Percentiles rank a stretch among this genome's conserved stretches.
phyloP scores from a whole-genome alignment of 352 stramenopile genomes.

The Globisporangium cederbergense region DNA sequence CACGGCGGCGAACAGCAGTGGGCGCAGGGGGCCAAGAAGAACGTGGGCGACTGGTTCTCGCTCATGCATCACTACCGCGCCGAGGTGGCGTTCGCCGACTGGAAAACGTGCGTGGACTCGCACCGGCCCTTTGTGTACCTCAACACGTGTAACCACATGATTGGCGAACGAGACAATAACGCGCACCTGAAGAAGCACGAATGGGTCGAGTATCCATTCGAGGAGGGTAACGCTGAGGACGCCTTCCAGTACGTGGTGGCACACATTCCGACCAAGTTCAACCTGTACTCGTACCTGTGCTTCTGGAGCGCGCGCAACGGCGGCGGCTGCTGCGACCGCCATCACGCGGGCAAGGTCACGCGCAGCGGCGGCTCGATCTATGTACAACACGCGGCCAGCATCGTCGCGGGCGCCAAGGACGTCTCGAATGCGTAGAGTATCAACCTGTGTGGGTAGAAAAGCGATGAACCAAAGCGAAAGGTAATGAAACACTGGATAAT shows the following conservation, averaged over 20 bases:
- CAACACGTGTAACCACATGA: constrained; percentile 91
- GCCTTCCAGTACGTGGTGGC: constrained; percentile 77
- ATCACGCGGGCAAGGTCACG: constrained; percentile 49
- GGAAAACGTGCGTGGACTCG: constrained; percentile 36
- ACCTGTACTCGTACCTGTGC: constrained; percentile 84
- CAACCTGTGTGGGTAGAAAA: neutral
- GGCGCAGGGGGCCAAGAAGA: constrained; percentile 79
- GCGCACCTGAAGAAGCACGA: constrained; percentile 66
- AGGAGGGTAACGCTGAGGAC: constrained; percentile 58
- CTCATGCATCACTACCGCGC: constrained; percentile 86
- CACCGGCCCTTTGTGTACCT: constrained; percentile 75
- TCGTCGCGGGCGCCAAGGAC: neutral
- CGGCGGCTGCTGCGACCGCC: constrained; percentile 69
- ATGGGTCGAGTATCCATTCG: constrained; percentile 81
- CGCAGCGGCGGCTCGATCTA: constrained; percentile 65
- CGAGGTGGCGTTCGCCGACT: constrained; percentile 47
- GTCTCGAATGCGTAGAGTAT: constrained; percentile 3
- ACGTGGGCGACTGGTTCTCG: constrained; percentile 84
- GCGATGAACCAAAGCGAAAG: neutral
- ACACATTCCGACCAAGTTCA: constrained; percentile 84
- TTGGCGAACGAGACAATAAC: constrained; percentile 84
- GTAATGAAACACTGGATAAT: constrained; percentile 6
- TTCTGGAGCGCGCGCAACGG: constrained; percentile 76
- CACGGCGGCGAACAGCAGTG: constrained; percentile 76
- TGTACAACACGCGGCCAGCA: constrained; percentile 24